phyloP scores from a whole-genome alignment of 2,329 filamentous ascomycete species.

The Lachnellula hyalina region DNA sequence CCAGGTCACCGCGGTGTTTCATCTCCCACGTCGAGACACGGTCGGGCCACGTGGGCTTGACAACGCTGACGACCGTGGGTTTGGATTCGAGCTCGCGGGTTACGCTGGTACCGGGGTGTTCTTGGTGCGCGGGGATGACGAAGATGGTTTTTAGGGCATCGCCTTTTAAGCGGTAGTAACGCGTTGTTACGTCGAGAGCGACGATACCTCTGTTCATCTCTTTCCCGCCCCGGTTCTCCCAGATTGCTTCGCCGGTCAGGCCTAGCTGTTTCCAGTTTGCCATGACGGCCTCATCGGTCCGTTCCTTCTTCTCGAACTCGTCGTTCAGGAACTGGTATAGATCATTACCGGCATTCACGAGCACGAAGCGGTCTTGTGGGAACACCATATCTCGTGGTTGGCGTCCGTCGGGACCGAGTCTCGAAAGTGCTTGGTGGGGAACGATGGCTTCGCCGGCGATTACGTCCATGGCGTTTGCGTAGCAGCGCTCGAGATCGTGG shows the following conservation, averaged over 20 bases:
- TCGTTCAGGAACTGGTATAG: conserved; percentile 43
- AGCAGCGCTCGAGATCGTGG: conserved; percentile 51
- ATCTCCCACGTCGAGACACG: conserved; percentile 24
- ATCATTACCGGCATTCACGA: conserved; percentile 50
- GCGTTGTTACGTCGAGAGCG: conserved; percentile 43
- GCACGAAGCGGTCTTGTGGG: conserved; percentile 51
- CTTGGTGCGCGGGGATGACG: conserved; percentile 44
- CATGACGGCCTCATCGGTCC: conserved; percentile 36
- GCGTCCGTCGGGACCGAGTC: conserved; percentile 47
- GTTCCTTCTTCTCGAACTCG: conserved; percentile 35
- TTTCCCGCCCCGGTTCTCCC: conserved; percentile 13
- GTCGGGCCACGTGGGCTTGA: conserved; percentile 28
- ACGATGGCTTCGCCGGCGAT: conserved; percentile 46
- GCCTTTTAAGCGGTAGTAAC: conserved; percentile 48
- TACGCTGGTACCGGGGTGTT: conserved; percentile 40
- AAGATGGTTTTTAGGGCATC: conserved; percentile 42
- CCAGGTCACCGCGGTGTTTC: conserved; percentile 17
- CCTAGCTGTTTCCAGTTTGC: conserved; percentile 35
- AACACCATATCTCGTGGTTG: conserved; percentile 43
- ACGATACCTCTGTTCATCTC: conserved; percentile 38
- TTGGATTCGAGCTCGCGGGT: conserved; percentile 42
- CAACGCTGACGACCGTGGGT: conserved; percentile 35
- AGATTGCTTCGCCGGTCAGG: conserved; percentile 36
- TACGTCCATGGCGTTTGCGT: conserved; percentile 46
- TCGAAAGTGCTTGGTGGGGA: conserved; percentile 47